phyloP scores from a whole-genome alignment of 345 rosid genomes.

The Salix arbutifolia region DNA sequence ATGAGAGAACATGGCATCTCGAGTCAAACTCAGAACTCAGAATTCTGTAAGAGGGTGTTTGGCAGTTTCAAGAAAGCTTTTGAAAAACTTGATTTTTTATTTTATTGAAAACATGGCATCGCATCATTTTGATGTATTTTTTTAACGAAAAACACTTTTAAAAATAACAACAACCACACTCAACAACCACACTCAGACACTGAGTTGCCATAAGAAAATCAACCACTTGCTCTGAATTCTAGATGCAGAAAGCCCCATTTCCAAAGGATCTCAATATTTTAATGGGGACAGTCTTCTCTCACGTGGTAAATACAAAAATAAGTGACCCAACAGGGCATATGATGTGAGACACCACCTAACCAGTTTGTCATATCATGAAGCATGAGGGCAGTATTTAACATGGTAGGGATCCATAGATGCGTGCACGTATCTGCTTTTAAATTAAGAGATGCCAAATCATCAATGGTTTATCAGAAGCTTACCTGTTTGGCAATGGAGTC shows the following conservation, averaged over 20 bases:
- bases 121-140: too few relatives aligned
- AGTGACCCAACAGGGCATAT: not conserved
- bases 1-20: not conserved
- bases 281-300: not conserved
- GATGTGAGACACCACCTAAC: not conserved
- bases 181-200: too few relatives aligned
- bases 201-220: not conserved
- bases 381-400: not conserved
- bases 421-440: not conserved
- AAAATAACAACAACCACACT: too few relatives aligned
- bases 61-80: too few relatives aligned
- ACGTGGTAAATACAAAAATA: not conserved
- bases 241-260: not conserved
- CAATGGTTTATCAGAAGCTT: conserved; percentile 1
- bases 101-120: too few relatives aligned
- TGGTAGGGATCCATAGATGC: not conserved
- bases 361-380: not conserved
- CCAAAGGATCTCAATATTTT: not conserved
- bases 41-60: too few relatives aligned
- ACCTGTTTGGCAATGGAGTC: conserved; percentile 77
- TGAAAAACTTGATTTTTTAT: too few relatives aligned
- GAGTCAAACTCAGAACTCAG: too few relatives aligned
- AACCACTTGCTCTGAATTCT: not conserved
- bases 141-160: too few relatives aligned
- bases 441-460: not conserved